Conservation (phyloP, 1,284 basidiomycete genomes). For the Kalmanozyma brasiliensis region DNA sequence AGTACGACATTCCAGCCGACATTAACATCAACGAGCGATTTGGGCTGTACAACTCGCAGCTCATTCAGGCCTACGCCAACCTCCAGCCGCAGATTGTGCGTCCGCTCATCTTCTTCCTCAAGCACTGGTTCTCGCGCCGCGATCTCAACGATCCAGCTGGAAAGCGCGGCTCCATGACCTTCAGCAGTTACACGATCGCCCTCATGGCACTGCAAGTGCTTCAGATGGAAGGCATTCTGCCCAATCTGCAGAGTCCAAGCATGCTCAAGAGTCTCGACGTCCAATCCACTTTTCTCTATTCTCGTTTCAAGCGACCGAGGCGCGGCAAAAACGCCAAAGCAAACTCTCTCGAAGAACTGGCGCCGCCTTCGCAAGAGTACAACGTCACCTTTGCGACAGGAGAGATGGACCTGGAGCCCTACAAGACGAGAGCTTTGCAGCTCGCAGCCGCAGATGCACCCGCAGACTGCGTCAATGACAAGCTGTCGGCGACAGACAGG, state of each 20-base stretch:
- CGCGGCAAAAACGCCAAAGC: slow-evolving; percentile 15
- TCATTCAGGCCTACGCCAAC: slow-evolving; percentile 55
- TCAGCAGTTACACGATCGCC: slow-evolving; percentile 60
- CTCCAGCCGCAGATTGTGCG: slow-evolving; percentile 49
- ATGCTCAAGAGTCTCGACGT: slow-evolving; percentile 49
- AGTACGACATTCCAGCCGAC: slow-evolving; percentile 43
- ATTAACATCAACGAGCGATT: slow-evolving; percentile 63
- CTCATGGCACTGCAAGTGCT: slow-evolving; percentile 65
- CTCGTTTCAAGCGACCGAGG: slow-evolving; percentile 25
- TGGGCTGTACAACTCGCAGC: slow-evolving; percentile 52
- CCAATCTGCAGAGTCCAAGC: slow-evolving; percentile 64
- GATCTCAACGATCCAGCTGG: slow-evolving; percentile 58
- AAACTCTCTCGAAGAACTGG: background rate
- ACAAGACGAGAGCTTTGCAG: slow-evolving; percentile 7
- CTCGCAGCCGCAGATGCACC: background rate
- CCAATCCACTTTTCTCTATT: slow-evolving; percentile 44
- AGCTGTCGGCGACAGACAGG: slow-evolving; percentile 8
- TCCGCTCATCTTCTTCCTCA: slow-evolving; percentile 58
- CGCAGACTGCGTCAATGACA: background rate
- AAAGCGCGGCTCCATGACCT: slow-evolving; percentile 35
- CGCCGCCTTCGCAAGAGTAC: slow-evolving; percentile 31
- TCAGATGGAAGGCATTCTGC: slow-evolving; percentile 60
- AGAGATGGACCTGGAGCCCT: slow-evolving; percentile 4
- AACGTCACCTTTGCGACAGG: slow-evolving; percentile 27
- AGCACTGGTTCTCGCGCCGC: slow-evolving; percentile 52